These are phyloP conservation scores for Plasmodium cynomolgi DNA, from an alignment of 169 alveolate genomes.

Conservation along the genomic window DNA sequence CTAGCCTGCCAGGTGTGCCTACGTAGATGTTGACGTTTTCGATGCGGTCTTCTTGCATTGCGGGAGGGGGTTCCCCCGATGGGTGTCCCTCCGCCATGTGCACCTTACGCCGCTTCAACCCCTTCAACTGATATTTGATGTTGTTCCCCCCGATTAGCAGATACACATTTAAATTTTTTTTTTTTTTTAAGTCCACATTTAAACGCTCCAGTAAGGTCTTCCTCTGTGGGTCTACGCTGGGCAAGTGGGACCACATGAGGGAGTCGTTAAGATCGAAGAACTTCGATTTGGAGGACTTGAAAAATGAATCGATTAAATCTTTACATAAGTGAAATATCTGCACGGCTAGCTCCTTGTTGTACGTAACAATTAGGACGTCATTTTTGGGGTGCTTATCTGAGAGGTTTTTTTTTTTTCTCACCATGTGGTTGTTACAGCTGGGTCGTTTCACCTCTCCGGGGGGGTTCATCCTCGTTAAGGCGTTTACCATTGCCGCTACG, in stretches of 20 bases:
- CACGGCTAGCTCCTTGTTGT: slow-evolving; percentile 49
- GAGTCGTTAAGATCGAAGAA: slow-evolving; percentile 34
- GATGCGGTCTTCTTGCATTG: neutral
- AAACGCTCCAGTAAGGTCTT: neutral
- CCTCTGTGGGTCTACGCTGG: neutral
- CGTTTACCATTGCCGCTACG: neutral
- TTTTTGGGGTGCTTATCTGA: neutral
- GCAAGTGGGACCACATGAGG: neutral
- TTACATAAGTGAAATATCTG: slow-evolving; percentile 38
- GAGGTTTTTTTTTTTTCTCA: neutral
- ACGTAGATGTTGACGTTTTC: slow-evolving; percentile 33
- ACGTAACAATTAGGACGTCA: slow-evolving; percentile 30
- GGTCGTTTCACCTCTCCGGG: neutral
- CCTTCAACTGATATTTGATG: slow-evolving; percentile 46
- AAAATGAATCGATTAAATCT: slow-evolving; percentile 59
- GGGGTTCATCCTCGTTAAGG: neutral
- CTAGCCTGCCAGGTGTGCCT: slow-evolving; percentile 58
- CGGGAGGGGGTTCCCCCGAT: neutral
- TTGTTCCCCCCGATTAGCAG: slow-evolving; percentile 61
- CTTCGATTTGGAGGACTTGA: slow-evolving; percentile 7
- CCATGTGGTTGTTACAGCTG: neutral
- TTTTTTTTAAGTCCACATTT: slow-evolving; percentile 19
- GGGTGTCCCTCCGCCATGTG: neutral
- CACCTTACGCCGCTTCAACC: neutral
- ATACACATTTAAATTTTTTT: slow-evolving; percentile 23